phyloP scores from a whole-genome alignment of 106 monocot species.

The Cymbidium sinense region DNA sequence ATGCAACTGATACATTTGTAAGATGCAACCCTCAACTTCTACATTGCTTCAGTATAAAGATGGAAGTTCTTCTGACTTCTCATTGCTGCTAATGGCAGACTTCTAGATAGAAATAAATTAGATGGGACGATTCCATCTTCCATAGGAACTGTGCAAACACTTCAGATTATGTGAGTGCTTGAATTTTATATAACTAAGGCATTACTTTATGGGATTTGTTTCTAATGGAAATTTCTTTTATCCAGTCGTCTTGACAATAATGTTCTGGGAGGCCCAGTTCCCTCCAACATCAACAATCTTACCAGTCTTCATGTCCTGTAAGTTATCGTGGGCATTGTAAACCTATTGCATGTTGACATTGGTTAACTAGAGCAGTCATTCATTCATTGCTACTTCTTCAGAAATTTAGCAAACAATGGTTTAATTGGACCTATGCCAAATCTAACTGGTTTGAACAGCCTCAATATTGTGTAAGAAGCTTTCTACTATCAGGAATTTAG shows the following conservation, averaged over 20 bases:
- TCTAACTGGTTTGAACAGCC: slow-evolving; percentile 30
- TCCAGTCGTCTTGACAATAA: slow-evolving; percentile 18
- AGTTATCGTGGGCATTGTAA: not conserved
- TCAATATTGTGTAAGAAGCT: slow-evolving; percentile 27
- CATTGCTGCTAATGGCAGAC: slow-evolving; percentile 12
- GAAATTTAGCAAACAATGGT: slow-evolving; percentile 17
- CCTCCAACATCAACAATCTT: slow-evolving; percentile 17
- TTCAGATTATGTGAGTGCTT: slow-evolving; percentile 8
- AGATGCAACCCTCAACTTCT: slow-evolving; percentile 5
- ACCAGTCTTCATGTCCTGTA: slow-evolving; percentile 13
- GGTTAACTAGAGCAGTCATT: not conserved
- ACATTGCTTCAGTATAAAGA: not conserved
- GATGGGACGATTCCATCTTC: slow-evolving; percentile 16
- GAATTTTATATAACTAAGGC: not conserved
- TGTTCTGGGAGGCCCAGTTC: slow-evolving; percentile 14
- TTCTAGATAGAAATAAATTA: slow-evolving; percentile 16
- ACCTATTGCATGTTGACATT: slow-evolving; percentile 4
- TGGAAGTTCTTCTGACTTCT: slow-evolving; percentile 2
- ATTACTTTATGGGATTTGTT: slow-evolving; percentile 4
- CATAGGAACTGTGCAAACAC: slow-evolving; percentile 8
- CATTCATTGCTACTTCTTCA: not conserved
- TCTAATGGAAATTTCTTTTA: not conserved
- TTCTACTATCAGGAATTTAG: not conserved
- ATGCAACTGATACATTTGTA: slow-evolving; percentile 50
- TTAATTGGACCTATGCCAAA: slow-evolving; percentile 18